These are phyloP conservation scores for Coemansia reversa DNA, from an alignment of 192 early-diverging fungal species.

Conservation along the genomic window DNA sequence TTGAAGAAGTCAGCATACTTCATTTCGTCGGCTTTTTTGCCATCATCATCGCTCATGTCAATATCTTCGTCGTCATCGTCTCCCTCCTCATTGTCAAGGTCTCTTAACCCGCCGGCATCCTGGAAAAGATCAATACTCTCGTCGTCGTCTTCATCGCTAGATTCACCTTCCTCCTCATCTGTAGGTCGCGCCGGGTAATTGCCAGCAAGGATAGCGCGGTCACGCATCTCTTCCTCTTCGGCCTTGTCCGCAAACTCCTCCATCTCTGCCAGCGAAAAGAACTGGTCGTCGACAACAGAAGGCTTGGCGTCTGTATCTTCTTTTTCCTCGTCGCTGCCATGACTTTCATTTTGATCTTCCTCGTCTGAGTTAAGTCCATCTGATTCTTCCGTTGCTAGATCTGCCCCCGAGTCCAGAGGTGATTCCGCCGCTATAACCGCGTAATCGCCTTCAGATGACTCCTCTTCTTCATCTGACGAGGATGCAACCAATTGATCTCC, in stretches of 20 bases:
- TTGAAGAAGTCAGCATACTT: conserved; percentile 84
- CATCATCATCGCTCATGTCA: conserved; percentile 58
- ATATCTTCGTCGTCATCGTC: conserved; percentile 59
- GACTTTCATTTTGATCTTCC: conserved; percentile 22
- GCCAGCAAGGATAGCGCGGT: conserved; percentile 57
- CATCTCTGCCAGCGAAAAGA: conserved; percentile 88
- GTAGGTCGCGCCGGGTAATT: conserved; percentile 49
- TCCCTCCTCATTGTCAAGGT: conserved; percentile 61
- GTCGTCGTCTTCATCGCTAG: conserved; percentile 55
- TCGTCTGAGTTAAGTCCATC: no score
- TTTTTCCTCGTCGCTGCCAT: conserved; percentile 38
- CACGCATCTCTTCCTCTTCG: conserved; percentile 51
- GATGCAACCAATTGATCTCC: no score
- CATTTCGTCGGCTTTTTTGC: conserved; percentile 65
- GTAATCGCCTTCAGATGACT: no score
- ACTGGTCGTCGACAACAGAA: conserved; percentile 87
- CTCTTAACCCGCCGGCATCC: conserved; percentile 54
- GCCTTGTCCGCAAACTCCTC: conserved; percentile 84
- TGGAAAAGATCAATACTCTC: conserved; percentile 63
- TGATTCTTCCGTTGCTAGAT: no score
- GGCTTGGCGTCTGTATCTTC: conserved; percentile 23
- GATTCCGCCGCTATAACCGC: no score
- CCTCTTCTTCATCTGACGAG: no score
- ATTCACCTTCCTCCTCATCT: conserved; percentile 58
- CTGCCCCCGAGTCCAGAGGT: no score